A percentile compares a stretch with the other conserved stretches of the same genome.
Conservation (phyloP, 257 asterid genomes). For the Solanum appendiculatum region DNA sequence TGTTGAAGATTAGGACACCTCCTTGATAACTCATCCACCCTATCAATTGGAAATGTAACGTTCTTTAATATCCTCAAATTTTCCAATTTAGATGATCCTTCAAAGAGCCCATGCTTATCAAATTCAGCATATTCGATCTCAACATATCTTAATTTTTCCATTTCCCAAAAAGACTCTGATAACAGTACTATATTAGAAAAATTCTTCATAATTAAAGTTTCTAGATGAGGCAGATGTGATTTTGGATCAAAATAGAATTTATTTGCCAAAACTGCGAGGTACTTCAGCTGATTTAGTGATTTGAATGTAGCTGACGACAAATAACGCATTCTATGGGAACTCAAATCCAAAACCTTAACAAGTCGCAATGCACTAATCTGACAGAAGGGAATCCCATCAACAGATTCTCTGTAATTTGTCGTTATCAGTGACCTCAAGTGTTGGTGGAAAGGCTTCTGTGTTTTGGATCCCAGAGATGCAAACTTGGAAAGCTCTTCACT, state of each 20-base stretch:
- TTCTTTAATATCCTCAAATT: not conserved
- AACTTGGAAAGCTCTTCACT: too few species aligned
- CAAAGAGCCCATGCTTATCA: not conserved
- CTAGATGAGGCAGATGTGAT: not conserved
- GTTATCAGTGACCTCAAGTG: not conserved
- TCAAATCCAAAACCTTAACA: not conserved
- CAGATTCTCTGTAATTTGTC: not conserved
- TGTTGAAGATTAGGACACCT: not conserved
- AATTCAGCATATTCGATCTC: not conserved
- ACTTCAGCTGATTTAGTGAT: not conserved
- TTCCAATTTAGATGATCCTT: not conserved
- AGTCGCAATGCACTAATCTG: not conserved
- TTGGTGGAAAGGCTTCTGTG: not conserved
- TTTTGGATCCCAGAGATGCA: not conserved
- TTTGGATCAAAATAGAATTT: not conserved
- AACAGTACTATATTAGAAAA: not conserved
- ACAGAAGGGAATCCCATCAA: not conserved
- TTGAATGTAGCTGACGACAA: not conserved
- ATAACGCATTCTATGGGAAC: accelerated
- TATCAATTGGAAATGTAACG: not conserved
- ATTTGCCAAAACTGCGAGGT: not conserved
- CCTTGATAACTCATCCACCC: not conserved
- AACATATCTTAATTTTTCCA: not conserved
- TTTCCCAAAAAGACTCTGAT: not conserved
- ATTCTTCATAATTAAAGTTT: not conserved